phyloP scores from a whole-genome alignment of 805 yeast species.

The Candida gorgasii region DNA sequence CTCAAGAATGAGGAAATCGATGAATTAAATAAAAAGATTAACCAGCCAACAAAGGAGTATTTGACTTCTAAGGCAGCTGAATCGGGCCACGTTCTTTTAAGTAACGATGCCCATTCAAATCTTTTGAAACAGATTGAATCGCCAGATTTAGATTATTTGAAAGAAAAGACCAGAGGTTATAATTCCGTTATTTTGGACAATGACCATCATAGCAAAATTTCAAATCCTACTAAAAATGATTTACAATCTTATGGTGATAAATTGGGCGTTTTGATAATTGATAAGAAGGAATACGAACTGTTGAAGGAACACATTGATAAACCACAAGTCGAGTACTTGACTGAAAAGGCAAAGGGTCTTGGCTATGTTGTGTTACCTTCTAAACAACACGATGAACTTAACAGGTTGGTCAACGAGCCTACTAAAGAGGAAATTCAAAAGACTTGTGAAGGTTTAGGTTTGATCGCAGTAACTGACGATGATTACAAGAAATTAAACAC shows the following conservation, averaged over 20 bases:
- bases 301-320: constrained; percentile 13
- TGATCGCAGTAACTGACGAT: constrained; percentile 15
- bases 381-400: constrained; percentile 7
- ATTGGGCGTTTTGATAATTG: constrained; percentile 9
- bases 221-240: constrained; percentile 18
- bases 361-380: constrained; percentile 15
- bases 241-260: constrained; percentile 17
- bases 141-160: constrained; percentile 20
- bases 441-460: constrained; percentile 9
- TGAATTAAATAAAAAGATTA: constrained; percentile 9
- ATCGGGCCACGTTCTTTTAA: constrained; percentile 12
- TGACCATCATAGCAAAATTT: constrained; percentile 10
- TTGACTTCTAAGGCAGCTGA: constrained; percentile 23
- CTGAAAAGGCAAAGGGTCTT: constrained; percentile 21
- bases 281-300: constrained; percentile 7
- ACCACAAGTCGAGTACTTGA: constrained; percentile 25
- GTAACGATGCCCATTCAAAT: constrained; percentile 8
- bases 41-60: constrained; percentile 23
- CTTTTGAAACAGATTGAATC: not conserved
- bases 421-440: constrained; percentile 16
- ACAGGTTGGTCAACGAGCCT: constrained; percentile 7
- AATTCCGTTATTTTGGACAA: constrained; percentile 17
- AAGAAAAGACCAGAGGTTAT: constrained; percentile 18
- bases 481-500: constrained; percentile 9
- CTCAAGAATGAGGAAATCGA: constrained; percentile 10